Percentiles rank a stretch among this genome's conserved stretches.
Evolutionary conservation across 352 stramenopile species (phyloP).

Genomic region (Phytophthora tubulina): DNA sequence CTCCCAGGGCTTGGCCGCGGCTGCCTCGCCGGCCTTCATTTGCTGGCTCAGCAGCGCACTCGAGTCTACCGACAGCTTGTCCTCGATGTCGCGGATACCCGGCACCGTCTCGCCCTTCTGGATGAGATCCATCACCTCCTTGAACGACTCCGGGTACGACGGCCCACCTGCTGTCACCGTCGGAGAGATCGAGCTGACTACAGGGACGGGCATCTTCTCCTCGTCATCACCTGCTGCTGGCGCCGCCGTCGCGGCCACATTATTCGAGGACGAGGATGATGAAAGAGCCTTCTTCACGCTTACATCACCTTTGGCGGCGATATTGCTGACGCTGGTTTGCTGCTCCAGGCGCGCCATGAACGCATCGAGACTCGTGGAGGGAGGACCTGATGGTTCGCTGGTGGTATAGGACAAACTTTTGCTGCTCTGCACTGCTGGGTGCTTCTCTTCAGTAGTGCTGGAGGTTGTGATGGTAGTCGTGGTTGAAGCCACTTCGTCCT

Average conservation of each 20-base stretch:
- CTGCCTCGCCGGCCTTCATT: slow-evolving; percentile 29
- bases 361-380: slow-evolving; percentile 48
- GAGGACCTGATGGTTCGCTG: neutral
- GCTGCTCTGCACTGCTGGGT: slow-evolving; percentile 12
- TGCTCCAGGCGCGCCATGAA: slow-evolving; percentile 69
- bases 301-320: slow-evolving; percentile 22
- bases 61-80: slow-evolving; percentile 76
- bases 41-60: slow-evolving; percentile 36
- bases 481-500: slow-evolving; percentile 5
- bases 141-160: slow-evolving; percentile 76
- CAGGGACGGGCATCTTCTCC: slow-evolving; percentile 40
- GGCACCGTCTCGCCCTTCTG: slow-evolving; percentile 79
- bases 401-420: neutral
- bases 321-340: slow-evolving; percentile 51
- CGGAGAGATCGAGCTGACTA: slow-evolving; percentile 24
- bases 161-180: slow-evolving; percentile 40
- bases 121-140: slow-evolving; percentile 78
- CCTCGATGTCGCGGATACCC: slow-evolving; percentile 78
- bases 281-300: slow-evolving; percentile 25
- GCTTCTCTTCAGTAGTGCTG: slow-evolving; percentile 28
- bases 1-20: slow-evolving; percentile 56
- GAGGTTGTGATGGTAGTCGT: slow-evolving; percentile 16
- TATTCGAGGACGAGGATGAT: neutral
- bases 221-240: slow-evolving; percentile 25
- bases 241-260: neutral